A percentile compares a stretch with the other conserved stretches of the same genome.
Conservation (phyloP, 2,329 filamentous ascomycete species). For the Cryphonectria carpinicola region DNA sequence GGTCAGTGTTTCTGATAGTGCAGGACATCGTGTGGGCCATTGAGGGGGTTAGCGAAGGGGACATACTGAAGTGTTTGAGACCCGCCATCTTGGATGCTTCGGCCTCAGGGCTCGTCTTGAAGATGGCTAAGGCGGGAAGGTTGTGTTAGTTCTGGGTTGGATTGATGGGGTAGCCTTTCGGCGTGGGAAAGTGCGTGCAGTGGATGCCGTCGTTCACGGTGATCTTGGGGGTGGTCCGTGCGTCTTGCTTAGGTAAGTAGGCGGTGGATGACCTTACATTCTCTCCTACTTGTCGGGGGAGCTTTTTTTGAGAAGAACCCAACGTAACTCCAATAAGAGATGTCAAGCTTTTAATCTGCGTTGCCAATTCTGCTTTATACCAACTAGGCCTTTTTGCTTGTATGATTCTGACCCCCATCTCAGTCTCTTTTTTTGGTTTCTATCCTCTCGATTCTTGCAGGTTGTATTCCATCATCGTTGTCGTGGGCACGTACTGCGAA, state of each 20-base stretch:
- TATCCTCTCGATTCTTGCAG: neutral
- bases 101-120: conserved; percentile 30
- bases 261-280: neutral
- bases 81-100: conserved; percentile 46
- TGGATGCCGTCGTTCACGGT: conserved; percentile 10
- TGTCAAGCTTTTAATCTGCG: neutral
- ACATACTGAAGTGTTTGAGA: conserved; percentile 48
- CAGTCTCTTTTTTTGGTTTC: neutral
- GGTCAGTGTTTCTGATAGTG: conserved; percentile 36
- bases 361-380: neutral
- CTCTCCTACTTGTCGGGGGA: neutral
- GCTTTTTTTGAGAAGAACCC: neutral
- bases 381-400: neutral
- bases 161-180: conserved; percentile 4
- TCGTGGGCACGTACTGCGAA: neutral
- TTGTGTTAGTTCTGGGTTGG: conserved; percentile 6
- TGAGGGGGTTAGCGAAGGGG: conserved; percentile 13
- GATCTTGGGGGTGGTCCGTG: conserved; percentile 6
- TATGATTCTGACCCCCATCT: neutral
- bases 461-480: neutral
- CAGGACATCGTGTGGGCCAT: conserved; percentile 21
- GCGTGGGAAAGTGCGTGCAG: neutral
- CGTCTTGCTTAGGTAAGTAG: conserved; percentile 7
- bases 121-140: conserved; percentile 11
- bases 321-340: neutral